Evolutionary conservation across 139 green algal species (phyloP).

Genomic region (Chlamydomonas urium): DNA sequence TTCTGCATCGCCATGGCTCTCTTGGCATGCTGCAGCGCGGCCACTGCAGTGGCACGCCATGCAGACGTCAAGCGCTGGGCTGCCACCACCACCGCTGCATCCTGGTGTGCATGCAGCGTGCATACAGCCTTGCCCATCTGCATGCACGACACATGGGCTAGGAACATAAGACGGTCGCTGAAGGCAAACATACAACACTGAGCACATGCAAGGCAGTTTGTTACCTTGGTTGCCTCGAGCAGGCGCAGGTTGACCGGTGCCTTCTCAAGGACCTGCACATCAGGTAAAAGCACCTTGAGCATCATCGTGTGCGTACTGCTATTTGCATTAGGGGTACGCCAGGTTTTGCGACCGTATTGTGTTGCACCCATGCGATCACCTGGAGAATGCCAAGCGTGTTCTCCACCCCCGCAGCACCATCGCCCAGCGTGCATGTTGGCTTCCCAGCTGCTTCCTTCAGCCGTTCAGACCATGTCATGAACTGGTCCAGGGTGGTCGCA

Average conservation of each 20-base stretch:
- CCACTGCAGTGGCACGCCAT: neutral
- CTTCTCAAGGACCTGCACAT: conserved; percentile 4
- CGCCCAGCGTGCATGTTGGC: neutral
- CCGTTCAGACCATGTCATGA: no score
- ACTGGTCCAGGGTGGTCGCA: no score
- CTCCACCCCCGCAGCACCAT: neutral
- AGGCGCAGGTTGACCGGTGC: neutral
- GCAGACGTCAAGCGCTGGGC: neutral
- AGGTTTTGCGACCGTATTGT: no score
- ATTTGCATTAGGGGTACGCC: no score
- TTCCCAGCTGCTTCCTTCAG: no score
- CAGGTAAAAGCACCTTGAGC: neutral
- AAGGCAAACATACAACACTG: neutral
- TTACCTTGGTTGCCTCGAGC: neutral
- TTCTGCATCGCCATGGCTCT: neutral
- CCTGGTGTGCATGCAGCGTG: no score
- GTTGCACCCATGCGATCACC: neutral
- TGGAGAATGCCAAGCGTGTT: neutral
- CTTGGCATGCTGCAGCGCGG: neutral
- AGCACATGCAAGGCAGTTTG: neutral
- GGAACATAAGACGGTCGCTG: neutral
- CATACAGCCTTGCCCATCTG: no score
- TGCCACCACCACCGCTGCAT: neutral
- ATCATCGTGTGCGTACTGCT: no score
- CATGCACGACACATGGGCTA: neutral